Percentiles rank a stretch among this genome's conserved stretches.
Evolutionary conservation across 2,329 filamentous ascomycete genomes (phyloP).

Genomic region (Fusarium robinianum): DNA sequence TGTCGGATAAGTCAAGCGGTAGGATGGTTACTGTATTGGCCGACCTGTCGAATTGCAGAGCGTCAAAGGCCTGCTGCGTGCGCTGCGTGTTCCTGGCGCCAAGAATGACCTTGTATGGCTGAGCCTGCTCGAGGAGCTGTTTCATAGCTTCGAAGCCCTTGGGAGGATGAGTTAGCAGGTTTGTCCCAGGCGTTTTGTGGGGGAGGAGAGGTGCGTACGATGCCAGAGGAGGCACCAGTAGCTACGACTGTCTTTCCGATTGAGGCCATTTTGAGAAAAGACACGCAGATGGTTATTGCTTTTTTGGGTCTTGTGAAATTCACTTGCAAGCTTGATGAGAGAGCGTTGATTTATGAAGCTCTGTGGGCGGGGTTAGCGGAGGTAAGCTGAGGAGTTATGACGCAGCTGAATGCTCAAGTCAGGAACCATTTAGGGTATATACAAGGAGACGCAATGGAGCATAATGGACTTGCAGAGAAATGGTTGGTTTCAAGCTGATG

Average conservation of each 20-base stretch:
- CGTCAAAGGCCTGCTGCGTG: conserved; percentile 49
- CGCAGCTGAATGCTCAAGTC: too few relatives aligned
- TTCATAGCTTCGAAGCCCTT: conserved; percentile 59
- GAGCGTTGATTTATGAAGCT: conserved; percentile 4
- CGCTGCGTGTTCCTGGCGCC: conserved; percentile 52
- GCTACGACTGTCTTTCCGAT: conserved; percentile 55
- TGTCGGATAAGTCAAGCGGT: conserved; percentile 53
- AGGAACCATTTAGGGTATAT: too few relatives aligned
- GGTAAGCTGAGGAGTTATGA: conserved; percentile 4
- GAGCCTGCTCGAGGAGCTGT: conserved; percentile 51
- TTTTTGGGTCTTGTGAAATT: not conserved
- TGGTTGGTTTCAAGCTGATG: not conserved
- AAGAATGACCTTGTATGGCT: conserved; percentile 54
- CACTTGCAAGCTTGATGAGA: not conserved
- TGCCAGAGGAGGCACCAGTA: conserved; percentile 54
- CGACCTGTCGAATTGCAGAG: conserved; percentile 46
- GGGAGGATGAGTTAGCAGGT: conserved; percentile 1
- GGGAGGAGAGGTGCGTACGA: conserved; percentile 44
- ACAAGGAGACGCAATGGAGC: not conserved
- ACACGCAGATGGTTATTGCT: not conserved
- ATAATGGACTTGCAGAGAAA: conserved; percentile 2
- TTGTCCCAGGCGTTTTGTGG: too few relatives aligned
- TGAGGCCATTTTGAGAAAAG: conserved; percentile 41
- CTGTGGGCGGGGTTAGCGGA: conserved; percentile 31
- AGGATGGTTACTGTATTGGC: conserved; percentile 51